Evolutionary conservation across 2,329 filamentous ascomycete species (phyloP), one percentile per base, ranked within the genome.

Genomic region (Capronia americana): DNA sequence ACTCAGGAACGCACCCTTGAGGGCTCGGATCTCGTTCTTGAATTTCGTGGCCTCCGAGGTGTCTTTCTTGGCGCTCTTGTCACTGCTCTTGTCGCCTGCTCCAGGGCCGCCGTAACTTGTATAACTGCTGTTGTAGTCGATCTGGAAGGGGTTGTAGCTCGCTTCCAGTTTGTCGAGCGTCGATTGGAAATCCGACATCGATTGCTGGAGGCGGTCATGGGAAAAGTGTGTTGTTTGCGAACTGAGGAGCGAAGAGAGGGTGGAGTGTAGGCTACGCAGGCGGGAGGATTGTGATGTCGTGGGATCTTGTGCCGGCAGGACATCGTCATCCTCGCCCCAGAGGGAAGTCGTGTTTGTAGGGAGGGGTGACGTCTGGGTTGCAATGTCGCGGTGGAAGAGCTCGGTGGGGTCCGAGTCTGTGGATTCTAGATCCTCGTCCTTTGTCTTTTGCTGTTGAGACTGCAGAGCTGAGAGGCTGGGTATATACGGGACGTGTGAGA

Each of bases 1-100:
- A 74, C 86, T 88, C 68, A 90, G 74, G 63, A 90, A 78, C 2
- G 87, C 86, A 12, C 87, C 87, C 75, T 90, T 90, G 23, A 89
- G 84, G 38, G 85, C 82, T 63, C 86, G 78, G 60, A 90, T 88
- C 71, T 89, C 87, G 50, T 81, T 80, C 75, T 85, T 86, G 69
- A 89, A 77, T 41, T 81, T 79, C 14, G 85, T 80, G 63, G 88
- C 83, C n/a, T 84, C 85, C 11, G 38, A 44, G 17, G 17, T 8
- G 72, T 88, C 86, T 28, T 85, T 50, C 24, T 58, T 38, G 26
- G 66, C 28, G 41, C 46, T n/a, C 57, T 66, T 73, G 4, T 64
- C 60, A 38, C 74, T 70, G 64, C 77, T 77, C 2, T 69, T 65
- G 7, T 41, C 75, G 64, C 77, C 71, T 75, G 79, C 63, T 74